Percentiles rank a stretch among this genome's conserved stretches.
These are phyloP conservation scores for Pseudozyma hubeiensis DNA, from an alignment of 1,284 basidiomycete genomes.

Conservation along the genomic window DNA sequence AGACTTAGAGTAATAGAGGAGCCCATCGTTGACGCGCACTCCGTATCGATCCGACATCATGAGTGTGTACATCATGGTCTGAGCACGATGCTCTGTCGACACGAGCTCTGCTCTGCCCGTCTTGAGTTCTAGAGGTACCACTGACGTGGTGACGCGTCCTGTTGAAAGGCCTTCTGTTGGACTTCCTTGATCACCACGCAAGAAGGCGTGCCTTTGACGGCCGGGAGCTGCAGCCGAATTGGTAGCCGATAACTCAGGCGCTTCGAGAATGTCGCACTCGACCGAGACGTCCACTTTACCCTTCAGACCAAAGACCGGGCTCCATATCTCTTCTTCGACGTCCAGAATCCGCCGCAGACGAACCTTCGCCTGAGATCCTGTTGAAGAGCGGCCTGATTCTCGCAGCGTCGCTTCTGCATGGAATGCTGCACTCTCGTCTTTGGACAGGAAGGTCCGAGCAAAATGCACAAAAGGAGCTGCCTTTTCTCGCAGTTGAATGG, in stretches of 20 bases:
- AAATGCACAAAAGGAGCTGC: constrained; percentile 58
- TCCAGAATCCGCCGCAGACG: constrained; percentile 71
- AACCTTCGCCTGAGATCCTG: constrained; percentile 18
- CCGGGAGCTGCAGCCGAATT: background rate
- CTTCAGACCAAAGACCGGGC: constrained; percentile 91
- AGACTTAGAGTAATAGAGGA: constrained; percentile 93
- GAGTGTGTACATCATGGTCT: constrained; percentile 96
- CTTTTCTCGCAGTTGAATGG: constrained; percentile 37
- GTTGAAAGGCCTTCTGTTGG: background rate
- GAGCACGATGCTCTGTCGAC: constrained; percentile 86
- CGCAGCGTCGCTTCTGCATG: constrained; percentile 41
- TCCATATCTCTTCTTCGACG: constrained; percentile 97
- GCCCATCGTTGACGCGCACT: constrained; percentile 74
- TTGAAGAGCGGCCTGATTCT: constrained; percentile 15
- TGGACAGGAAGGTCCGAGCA: constrained; percentile 48
- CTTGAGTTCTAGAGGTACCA: constrained; percentile 91
- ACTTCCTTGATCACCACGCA: constrained; percentile 7
- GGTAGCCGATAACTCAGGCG: constrained; percentile 44
- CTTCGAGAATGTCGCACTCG: constrained; percentile 69
- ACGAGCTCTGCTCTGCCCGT: constrained; percentile 80
- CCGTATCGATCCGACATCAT: constrained; percentile 90
- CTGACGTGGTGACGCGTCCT: constrained; percentile 54
- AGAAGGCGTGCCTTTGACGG: constrained; percentile 11
- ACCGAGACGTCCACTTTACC: constrained; percentile 95
- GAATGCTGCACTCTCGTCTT: constrained; percentile 24